phyloP scores from a whole-genome alignment of 768 basidiomycete genomes.

The Lentinula lateritia region DNA sequence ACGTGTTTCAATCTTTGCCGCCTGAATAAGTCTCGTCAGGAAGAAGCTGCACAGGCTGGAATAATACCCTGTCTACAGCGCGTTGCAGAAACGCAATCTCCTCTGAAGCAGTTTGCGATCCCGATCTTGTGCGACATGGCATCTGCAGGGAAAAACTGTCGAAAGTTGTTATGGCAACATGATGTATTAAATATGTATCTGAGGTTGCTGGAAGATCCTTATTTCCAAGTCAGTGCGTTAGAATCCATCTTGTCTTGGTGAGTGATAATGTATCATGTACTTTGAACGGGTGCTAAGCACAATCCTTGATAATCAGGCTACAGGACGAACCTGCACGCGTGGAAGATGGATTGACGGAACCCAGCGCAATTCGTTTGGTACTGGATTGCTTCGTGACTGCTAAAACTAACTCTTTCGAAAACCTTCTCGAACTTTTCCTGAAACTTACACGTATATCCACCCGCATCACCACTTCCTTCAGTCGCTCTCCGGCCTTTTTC shows the following conservation, averaged over 20 bases:
- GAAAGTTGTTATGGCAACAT: constrained; percentile 88
- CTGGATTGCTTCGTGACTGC: constrained; percentile 78
- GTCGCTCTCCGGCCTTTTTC: constrained; percentile 79
- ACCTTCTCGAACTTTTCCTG: constrained; percentile 85
- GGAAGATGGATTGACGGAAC: constrained; percentile 79
- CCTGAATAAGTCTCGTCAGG: constrained; percentile 89
- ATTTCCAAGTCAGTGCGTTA: constrained; percentile 88
- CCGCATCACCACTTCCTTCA: constrained; percentile 66
- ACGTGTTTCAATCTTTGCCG: constrained; percentile 96
- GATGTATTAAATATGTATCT: constrained; percentile 83
- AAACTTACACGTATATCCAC: constrained; percentile 85
- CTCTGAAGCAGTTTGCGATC: constrained; percentile 93
- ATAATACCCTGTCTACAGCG: constrained; percentile 89
- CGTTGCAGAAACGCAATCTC: constrained; percentile 84
- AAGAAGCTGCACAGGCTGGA: constrained; percentile 94
- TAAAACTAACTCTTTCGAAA: constrained; percentile 89
- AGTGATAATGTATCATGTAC: constrained; percentile 14
- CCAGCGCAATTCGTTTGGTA: constrained; percentile 57
- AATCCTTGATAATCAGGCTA: constrained; percentile 47
- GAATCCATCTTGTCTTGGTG: constrained; percentile 91
- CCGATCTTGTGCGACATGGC: constrained; percentile 96
- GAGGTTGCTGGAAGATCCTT: constrained; percentile 74
- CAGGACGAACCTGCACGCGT: constrained; percentile 94
- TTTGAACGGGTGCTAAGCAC: background rate
- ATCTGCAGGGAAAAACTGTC: constrained; percentile 89